Base-by-base conservation (phyloP, 2,329 filamentous ascomycete genomes). In the Aspergillus phoenicis region DNA sequence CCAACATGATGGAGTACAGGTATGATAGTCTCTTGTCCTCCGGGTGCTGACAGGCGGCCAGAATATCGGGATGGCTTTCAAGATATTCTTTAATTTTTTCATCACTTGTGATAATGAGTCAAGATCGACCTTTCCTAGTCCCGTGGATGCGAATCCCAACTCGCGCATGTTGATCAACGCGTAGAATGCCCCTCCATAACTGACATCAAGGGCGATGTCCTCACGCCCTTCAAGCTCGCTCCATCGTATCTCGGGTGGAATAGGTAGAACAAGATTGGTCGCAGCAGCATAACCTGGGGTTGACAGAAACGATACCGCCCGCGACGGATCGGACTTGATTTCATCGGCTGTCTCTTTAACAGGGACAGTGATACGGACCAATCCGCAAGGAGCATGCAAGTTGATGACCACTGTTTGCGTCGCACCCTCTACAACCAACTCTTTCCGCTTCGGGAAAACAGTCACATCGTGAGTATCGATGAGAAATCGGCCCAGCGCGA, bases 161-260 rank as follows among this genome's bases (percentile, higher is more conserved):
- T 78, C 73, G 1, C 62, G 56, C 0, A 73, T 76, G 3, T 70
- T 48, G 13, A 81, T 68, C 0, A 83, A 52, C 45, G 73, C 73
- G 63, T 78, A 82, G 61, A 80, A 83, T 0, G 79, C 77, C 2
- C 81, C 80, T 0, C 81, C 81, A 52, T 80, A 83, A 28, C 73
- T 70, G 24, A 82, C 62, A 58, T 77, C 75, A 0, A 73, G 63
- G 0, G 45, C 70, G 7, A 82, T 68, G 5, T 64, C 63, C 2
- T 62, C 58, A 5, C 65, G 62, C 2, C 57, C 57, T 1, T 56
- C 60, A 2, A 83, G 66, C 61, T 80, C 73, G 0, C 75, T 72
- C 80, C 81, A 82, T 5, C 70, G 66, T 3, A 72, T 58, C 4
- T 68, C 55, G 1, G 61, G 24, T 0, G 75, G 68, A 1, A 81